Conservation (phyloP, 495 filamentous ascomycete species). For the Aspergillus homomorphus region DNA sequence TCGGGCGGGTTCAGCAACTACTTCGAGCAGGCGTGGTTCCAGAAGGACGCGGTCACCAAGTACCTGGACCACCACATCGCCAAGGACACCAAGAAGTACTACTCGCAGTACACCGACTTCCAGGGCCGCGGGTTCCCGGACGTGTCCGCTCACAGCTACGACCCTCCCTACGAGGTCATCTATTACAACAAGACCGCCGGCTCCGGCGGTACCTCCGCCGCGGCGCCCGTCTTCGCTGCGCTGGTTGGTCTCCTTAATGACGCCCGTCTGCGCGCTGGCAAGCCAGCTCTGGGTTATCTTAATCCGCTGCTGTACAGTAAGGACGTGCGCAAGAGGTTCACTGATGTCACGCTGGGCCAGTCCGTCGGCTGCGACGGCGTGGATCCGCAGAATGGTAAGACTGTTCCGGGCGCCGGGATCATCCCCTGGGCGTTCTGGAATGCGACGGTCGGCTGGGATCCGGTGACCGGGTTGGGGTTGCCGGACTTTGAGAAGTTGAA, state of each 20-base stretch:
- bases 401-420: conserved; percentile 10
- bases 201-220: conserved; percentile 53
- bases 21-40: conserved; percentile 59
- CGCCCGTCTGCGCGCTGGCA: conserved; percentile 44
- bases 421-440: conserved; percentile 23
- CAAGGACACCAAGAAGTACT: conserved; percentile 36
- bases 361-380: conserved; percentile 51
- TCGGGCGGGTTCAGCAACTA: conserved; percentile 67
- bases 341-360: conserved; percentile 52
- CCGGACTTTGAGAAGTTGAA: conserved; percentile 9
- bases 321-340: conserved; percentile 29
- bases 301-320: conserved; percentile 36
- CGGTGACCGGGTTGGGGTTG: conserved; percentile 1
- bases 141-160: conserved; percentile 53
- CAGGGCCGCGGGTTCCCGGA: conserved; percentile 69
- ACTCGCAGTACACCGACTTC: conserved; percentile 49
- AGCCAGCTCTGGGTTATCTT: conserved; percentile 49
- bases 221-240: conserved; percentile 46
- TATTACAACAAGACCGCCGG: conserved; percentile 27
- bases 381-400: background rate
- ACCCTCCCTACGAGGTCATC: conserved; percentile 35
- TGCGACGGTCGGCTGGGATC: conserved; percentile 6
- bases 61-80: conserved; percentile 48
- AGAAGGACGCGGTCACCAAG: conserved; percentile 48
- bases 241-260: conserved; percentile 51